These are phyloP conservation scores for Inga leiocalycina DNA, from an alignment of 306 rosid species.

Conservation along the genomic window DNA sequence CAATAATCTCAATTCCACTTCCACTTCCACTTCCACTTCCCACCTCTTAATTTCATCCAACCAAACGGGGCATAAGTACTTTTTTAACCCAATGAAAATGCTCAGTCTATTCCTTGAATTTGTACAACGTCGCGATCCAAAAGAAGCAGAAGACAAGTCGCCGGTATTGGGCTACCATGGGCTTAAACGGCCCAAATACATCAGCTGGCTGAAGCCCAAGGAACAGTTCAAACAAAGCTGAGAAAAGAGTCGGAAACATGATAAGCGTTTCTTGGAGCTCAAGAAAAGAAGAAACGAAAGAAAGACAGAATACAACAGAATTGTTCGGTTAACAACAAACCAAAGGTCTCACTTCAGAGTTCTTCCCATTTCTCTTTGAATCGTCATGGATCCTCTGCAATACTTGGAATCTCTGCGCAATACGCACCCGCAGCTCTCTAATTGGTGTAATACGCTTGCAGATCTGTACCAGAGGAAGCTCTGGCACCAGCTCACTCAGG, in stretches of 20 bases:
- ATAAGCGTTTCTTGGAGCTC: not conserved
- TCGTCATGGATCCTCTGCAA: conserved; percentile 87
- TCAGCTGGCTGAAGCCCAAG: not conserved
- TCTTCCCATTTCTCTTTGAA: not conserved
- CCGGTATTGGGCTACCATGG: not conserved
- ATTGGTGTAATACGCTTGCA: conserved; percentile 89
- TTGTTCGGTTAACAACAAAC: not conserved
- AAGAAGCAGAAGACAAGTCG: no score
- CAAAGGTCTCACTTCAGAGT: not conserved
- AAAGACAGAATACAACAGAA: not conserved
- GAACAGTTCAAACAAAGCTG: not conserved
- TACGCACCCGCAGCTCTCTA: conserved; percentile 83
- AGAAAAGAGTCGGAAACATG: not conserved
- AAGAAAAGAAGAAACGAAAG: not conserved
- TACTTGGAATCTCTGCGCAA: conserved; percentile 84
- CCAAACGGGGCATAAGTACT: no score
- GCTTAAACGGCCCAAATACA: not conserved
- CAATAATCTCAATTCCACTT: no score
- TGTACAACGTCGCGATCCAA: no score
- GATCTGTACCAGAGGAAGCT: conserved; percentile 99
- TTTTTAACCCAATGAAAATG: no score
- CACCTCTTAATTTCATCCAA: no score
- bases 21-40: no score
- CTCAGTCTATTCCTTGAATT: no score
- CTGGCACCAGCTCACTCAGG: conserved; percentile 98